Conservation (phyloP, 495 filamentous ascomycete species). For the Chaetomium fimeti region DNA sequence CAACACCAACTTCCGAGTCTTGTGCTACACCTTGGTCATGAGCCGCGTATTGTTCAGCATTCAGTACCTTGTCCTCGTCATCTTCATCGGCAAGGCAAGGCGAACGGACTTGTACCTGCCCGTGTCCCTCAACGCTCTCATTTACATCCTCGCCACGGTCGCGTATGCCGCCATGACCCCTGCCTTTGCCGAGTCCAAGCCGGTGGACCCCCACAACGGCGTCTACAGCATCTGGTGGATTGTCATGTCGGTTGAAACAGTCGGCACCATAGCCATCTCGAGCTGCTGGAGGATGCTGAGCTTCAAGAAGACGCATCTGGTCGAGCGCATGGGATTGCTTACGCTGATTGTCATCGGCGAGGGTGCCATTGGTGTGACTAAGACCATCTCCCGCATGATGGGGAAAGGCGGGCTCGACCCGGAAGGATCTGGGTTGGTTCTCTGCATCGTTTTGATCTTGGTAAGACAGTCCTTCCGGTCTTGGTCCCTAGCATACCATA, state of each 20-base stretch:
- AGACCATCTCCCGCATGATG: slow-evolving; percentile 36
- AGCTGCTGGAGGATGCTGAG: slow-evolving; percentile 54
- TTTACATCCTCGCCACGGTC: slow-evolving; percentile 40
- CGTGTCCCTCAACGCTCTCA: slow-evolving; percentile 47
- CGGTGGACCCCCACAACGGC: slow-evolving; percentile 31
- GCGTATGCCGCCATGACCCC: slow-evolving; percentile 47
- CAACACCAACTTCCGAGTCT: slow-evolving; percentile 34
- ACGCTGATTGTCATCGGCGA: slow-evolving; percentile 71
- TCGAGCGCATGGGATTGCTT: slow-evolving; percentile 63
- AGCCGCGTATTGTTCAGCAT: slow-evolving; percentile 50
- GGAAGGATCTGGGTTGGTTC: slow-evolving; percentile 28
- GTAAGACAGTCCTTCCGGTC: slow-evolving; percentile 12
- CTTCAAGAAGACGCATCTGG: slow-evolving; percentile 64
- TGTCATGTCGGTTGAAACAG: slow-evolving; percentile 55
- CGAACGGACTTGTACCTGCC: slow-evolving; percentile 32
- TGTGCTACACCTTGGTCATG: slow-evolving; percentile 36
- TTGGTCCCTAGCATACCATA: no score
- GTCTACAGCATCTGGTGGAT: slow-evolving; percentile 60
- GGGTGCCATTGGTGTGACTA: slow-evolving; percentile 50
- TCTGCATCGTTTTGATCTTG: slow-evolving; percentile 38
- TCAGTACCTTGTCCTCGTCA: slow-evolving; percentile 55
- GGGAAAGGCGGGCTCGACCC: slow-evolving; percentile 14
- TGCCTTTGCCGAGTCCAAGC: slow-evolving; percentile 33
- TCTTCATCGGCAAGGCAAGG: slow-evolving; percentile 42
- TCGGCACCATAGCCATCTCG: slow-evolving; percentile 55